Evolutionary conservation across 2,329 filamentous ascomycete genomes (phyloP).

Genomic region (Thermoascus crustaceus): DNA sequence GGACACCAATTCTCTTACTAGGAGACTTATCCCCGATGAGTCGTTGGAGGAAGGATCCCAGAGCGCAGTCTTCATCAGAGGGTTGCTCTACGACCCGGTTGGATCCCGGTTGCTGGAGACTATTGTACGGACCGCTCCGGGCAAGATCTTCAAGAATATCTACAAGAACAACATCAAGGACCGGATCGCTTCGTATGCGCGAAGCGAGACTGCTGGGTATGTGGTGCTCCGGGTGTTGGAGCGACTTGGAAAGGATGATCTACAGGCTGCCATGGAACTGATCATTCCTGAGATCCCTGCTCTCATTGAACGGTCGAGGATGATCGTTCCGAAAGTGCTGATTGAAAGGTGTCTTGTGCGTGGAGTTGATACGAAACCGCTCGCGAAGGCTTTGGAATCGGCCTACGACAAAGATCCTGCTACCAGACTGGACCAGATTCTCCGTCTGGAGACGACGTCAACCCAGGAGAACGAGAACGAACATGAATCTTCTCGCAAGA

Average conservation of each 20-base stretch:
- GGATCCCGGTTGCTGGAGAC: constrained; percentile 86
- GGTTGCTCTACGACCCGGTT: constrained; percentile 80
- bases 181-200: constrained; percentile 68
- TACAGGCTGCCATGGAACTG: constrained; percentile 62
- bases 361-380: constrained; percentile 47
- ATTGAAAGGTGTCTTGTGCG: constrained; percentile 75
- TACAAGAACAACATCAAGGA: constrained; percentile 73
- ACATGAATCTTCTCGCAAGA: constrained; percentile 42
- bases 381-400: constrained; percentile 51
- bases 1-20: constrained; percentile 61
- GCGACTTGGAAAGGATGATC: constrained; percentile 76
- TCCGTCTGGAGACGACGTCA: constrained; percentile 45
- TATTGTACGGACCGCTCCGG: constrained; percentile 70
- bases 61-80: constrained; percentile 72
- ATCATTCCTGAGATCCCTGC: constrained; percentile 65
- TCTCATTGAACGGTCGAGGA: constrained; percentile 66
- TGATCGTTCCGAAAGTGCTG: constrained; percentile 69
- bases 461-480: constrained; percentile 43
- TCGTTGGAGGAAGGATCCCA: constrained; percentile 65
- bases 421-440: constrained; percentile 51
- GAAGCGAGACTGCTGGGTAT: constrained; percentile 86
- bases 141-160: constrained; percentile 82
- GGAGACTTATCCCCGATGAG: constrained; percentile 70
- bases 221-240: constrained; percentile 76
- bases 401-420: constrained; percentile 46